Percentiles rank a stretch among this genome's conserved stretches.
Evolutionary conservation across 768 basidiomycete genomes (phyloP).

Genomic region (Russula griseocarnosa): DNA sequence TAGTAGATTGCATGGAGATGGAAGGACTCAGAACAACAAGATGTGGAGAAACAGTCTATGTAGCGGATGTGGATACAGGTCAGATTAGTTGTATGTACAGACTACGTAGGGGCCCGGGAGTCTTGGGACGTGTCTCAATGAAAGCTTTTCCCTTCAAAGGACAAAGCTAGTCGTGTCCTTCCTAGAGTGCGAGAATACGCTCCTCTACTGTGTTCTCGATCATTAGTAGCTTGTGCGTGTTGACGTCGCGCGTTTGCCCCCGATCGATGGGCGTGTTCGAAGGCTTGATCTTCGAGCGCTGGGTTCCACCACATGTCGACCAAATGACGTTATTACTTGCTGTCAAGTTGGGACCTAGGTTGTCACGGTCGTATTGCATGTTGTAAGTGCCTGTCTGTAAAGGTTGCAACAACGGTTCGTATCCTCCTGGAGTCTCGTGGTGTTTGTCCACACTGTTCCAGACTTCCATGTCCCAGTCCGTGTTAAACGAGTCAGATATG

Average conservation of each 20-base stretch:
- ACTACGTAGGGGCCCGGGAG: not conserved
- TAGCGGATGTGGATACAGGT: not conserved
- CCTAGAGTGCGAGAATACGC: conserved; percentile 83
- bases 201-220: conserved; percentile 85
- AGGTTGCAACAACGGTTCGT: not conserved
- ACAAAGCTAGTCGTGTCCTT: conserved; percentile 39
- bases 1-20: not conserved
- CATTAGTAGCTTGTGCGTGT: conserved; percentile 87
- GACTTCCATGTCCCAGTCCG: no score
- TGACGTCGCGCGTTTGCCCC: conserved; percentile 86
- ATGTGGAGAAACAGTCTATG: not conserved
- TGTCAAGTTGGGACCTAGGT: conserved; percentile 77
- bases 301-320: conserved; percentile 97
- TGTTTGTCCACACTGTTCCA: no score
- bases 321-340: conserved; percentile 92
- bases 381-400: not conserved
- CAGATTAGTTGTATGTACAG: not conserved
- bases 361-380: no score
- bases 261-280: conserved; percentile 85
- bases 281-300: conserved; percentile 89
- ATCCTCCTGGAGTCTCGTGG: no score
- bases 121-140: not conserved
- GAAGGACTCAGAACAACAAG: not conserved
- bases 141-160: not conserved
- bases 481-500: no score